These are phyloP conservation scores for Colletotrichum euphorbiae DNA, from an alignment of 2,329 filamentous ascomycete genomes.

Conservation along the genomic window DNA sequence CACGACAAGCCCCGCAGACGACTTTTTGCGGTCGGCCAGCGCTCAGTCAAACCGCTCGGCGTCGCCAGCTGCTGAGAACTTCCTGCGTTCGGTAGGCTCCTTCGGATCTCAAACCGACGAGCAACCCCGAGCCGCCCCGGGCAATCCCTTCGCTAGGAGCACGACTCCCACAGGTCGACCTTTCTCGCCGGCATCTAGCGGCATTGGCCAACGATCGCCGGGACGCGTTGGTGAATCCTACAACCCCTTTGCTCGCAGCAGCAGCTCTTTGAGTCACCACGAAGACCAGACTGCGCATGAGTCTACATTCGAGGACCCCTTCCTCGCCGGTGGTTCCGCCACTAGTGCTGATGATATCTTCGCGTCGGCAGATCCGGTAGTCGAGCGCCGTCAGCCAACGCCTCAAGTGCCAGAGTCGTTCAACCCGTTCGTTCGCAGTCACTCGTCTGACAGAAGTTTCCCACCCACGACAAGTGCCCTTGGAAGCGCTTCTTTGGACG, in stretches of 20 bases:
- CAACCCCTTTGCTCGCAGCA: slow-evolving; percentile 21
- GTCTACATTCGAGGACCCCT: slow-evolving; percentile 6
- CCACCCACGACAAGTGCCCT: slow-evolving; percentile 21
- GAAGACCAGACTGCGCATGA: not conserved
- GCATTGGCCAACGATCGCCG: not conserved
- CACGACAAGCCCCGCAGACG: slow-evolving; percentile 24
- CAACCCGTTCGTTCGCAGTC: slow-evolving; percentile 26
- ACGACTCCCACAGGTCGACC: slow-evolving; percentile 3
- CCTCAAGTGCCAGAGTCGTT: slow-evolving; percentile 25
- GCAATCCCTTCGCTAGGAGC: slow-evolving; percentile 32
- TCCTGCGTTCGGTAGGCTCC: slow-evolving; percentile 5
- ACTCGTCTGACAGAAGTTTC: slow-evolving; percentile 16
- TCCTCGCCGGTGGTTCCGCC: not conserved
- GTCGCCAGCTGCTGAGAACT: not conserved
- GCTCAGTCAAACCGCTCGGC: slow-evolving; percentile 8
- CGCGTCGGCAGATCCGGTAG: not conserved
- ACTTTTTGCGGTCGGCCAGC: slow-evolving; percentile 25
- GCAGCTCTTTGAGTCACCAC: not conserved
- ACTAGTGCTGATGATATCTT: not conserved
- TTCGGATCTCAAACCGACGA: not conserved
- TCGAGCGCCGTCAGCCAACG: slow-evolving; percentile 25
- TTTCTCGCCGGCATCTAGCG: not conserved
- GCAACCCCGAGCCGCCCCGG: not conserved
- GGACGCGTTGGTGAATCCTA: not conserved
- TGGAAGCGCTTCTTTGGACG: not conserved